Base-by-base conservation (phyloP, 352 stramenopile species). In the Pythium dissotocum region DNA sequence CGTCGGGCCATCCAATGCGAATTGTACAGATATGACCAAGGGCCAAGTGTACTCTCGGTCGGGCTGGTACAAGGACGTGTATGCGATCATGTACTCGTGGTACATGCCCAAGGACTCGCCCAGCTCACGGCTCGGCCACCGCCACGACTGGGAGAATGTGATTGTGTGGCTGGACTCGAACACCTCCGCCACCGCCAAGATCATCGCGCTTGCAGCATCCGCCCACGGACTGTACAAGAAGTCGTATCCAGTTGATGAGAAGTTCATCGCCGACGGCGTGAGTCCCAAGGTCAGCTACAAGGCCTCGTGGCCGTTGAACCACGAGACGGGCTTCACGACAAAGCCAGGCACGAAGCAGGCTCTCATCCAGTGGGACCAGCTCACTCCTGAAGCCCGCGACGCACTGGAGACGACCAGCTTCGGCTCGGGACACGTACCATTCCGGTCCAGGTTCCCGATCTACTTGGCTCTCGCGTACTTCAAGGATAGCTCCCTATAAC, bases 131-230 rank as follows among this genome's bases (percentile, higher is more conserved):
- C 18, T 66, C 8, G 76, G 76, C 3, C 73, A 79, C 53, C 73
- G 76, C 6, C 73, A 83, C 69, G 76, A 83, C 63, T 83, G 76
- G 76, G 73, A 83, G 58, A 75, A 79, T 26, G 58, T 44, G 26
- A 56, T 83, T 38, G 63, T 83, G 36, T 69, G 62, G 62, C 62
- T 69, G 10, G 62, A 24, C 21, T 24, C 21, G 21, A 24, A 69
- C 53, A 69, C 62, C 33, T 26, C 62, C 3, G 62, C 62, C 8
- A 49, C 52, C 4, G 62, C 51, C 36, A 53, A 56, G 24, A 21
- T 68, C 33, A 42, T 68, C 2, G 61, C 51, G 6, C 30, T 55
- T 9, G 18, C 61, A 16, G 61, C 51, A 5, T 61, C 62, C 38
- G 61, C 61, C 4, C 61, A 60, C 42, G 46, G 49, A 33, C 28